These are phyloP conservation scores for Magnolia kwangsiensis DNA, from an alignment of 164 flowering plant species.

Conservation along the genomic window DNA sequence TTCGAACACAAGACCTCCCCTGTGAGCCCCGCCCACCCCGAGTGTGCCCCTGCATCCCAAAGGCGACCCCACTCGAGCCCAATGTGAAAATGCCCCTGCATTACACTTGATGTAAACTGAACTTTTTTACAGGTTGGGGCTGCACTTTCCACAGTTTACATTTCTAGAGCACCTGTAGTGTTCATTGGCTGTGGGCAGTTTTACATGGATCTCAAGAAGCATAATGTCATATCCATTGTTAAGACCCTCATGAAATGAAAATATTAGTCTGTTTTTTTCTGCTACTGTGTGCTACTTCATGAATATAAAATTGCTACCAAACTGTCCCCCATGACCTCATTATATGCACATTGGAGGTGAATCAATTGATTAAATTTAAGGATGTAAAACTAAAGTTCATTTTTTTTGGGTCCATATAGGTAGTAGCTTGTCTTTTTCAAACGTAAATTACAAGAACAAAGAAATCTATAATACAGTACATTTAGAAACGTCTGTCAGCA, in stretches of 20 bases:
- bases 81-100: no score
- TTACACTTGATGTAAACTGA: not conserved
- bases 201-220: constrained; percentile 80
- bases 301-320: not conserved
- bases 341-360: not conserved
- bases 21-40: no score
- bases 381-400: not conserved
- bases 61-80: no score
- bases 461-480: not conserved
- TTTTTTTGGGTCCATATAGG: not conserved
- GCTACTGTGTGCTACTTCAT: not conserved
- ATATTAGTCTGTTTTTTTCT: not conserved
- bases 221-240: constrained; percentile 72
- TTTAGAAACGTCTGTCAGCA: not conserved
- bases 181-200: constrained; percentile 91
- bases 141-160: constrained; percentile 87
- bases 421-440: not conserved
- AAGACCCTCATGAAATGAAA: constrained; percentile 75
- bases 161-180: constrained; percentile 90
- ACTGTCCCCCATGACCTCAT: constrained; percentile 22
- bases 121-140: constrained; percentile 70
- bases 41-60: no score
- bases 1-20: no score
- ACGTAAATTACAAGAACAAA: no score
- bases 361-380: not conserved